Evolutionary conservation across 208 protist species (phyloP).

Genomic region (Vickermania ingenoplastis): DNA sequence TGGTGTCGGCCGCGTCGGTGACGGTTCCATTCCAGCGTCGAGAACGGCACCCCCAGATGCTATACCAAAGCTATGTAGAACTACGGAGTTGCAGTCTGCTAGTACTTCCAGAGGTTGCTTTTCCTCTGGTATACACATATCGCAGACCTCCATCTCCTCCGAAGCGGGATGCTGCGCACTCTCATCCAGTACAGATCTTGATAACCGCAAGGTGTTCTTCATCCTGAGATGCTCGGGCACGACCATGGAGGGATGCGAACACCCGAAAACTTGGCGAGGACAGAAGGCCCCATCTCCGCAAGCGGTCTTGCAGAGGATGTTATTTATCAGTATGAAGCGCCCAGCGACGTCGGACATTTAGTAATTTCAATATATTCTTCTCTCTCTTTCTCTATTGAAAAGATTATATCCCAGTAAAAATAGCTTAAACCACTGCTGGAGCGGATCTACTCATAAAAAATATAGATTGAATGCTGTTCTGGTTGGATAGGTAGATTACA

Average conservation of each 20-base stretch:
- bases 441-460: no score
- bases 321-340: conserved; percentile 59
- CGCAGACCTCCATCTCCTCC: neutral
- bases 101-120: neutral
- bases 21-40: neutral
- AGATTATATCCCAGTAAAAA: no score
- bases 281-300: conserved; percentile 36
- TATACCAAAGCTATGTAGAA: neutral
- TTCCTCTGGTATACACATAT: neutral
- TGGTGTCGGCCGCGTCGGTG: conserved; percentile 12
- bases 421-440: no score
- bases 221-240: no score
- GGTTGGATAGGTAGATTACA: no score
- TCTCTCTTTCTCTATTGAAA: no score
- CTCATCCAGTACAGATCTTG: no score
- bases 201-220: no score
- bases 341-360: no score
- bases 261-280: conserved; percentile 56
- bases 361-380: no score
- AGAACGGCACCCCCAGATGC: neutral
- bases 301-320: conserved; percentile 51
- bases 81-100: neutral
- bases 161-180: no score
- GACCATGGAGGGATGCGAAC: neutral
- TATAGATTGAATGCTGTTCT: no score